Evolutionary conservation across 257 asterid species (phyloP).

Genomic region (Gentiana straminea): DNA sequence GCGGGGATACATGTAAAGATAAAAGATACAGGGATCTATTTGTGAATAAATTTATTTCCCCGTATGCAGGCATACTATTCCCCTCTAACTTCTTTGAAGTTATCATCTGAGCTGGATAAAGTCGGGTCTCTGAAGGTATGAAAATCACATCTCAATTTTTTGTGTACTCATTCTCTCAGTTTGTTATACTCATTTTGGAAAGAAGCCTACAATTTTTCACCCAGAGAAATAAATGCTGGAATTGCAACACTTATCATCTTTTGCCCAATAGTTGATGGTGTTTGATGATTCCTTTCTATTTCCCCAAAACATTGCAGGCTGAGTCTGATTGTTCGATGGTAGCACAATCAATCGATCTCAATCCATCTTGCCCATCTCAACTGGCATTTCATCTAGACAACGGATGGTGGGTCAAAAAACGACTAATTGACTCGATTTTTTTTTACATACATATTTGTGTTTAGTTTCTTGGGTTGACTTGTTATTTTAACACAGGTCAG

Average conservation of each 20-base stretch:
- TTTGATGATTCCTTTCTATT: background rate
- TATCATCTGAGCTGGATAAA: slow-evolving; percentile 73
- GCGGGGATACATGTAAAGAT: too few relatives aligned
- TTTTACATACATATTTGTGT: background rate
- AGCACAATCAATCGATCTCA: slow-evolving; percentile 70
- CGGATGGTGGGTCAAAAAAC: slow-evolving; percentile 63
- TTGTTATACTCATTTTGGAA: too few relatives aligned
- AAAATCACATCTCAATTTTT: background rate
- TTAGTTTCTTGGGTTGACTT: slow-evolving; percentile 1
- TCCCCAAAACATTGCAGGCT: slow-evolving; percentile 47
- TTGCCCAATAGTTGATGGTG: too few relatives aligned
- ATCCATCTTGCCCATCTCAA: slow-evolving; percentile 85
- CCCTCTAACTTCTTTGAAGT: slow-evolving; percentile 59
- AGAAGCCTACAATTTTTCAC: too few relatives aligned
- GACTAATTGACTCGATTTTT: slow-evolving; percentile 7
- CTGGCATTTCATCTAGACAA: slow-evolving; percentile 98
- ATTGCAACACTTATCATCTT: too few relatives aligned
- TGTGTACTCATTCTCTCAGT: too few relatives aligned
- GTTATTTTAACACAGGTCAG: slow-evolving; percentile 55
- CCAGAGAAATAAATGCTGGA: too few relatives aligned
- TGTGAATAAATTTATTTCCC: slow-evolving; percentile 1
- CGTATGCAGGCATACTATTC: slow-evolving; percentile 42
- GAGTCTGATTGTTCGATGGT: slow-evolving; percentile 72
- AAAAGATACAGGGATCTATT: too few relatives aligned
- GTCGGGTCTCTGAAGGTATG: slow-evolving; percentile 72